Base-by-base conservation (phyloP, 129 eudicot species). In the Dittrichia graveolens region DNA sequence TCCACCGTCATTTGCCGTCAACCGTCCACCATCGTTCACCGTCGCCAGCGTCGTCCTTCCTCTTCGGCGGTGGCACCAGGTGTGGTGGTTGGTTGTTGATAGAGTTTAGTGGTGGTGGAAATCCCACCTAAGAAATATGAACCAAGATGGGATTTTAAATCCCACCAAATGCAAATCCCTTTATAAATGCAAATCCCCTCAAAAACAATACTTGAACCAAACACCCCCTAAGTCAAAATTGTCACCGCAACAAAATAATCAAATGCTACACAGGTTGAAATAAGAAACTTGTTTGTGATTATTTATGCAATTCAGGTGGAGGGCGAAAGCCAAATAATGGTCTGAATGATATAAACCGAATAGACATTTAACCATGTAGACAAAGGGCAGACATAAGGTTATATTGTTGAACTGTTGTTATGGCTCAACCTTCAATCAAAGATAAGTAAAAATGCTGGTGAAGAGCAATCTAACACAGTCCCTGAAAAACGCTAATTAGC, bases 281-380 rank as follows among this genome's bases (percentile, higher is more conserved):
- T 24, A 18, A 12, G 9, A 46, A 77, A 40, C 35, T 24, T 45
- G 42, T 57, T 71, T 79, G 35, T 52, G 34, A 6, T 13, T 24
- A 24, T 24, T 18, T 61, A 72, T 80, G 68, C 87, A 91, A 96
- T 82, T 81, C 92, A 13, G 93, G 86, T 56, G 74, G 54, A 59
- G 88, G 83, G 61, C 65, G 82, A 15, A 89, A 81, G 65, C 64
- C 95, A 37, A 74, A 49, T 35, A 74, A 49, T 35, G 92, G 79
- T 19, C 69, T 83, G 39, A 73, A 61, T 55, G 85, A 74, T 57
- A 54, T 85, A 39, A 75, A 76, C 72, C 83, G 81, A 47, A 80
- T 92, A 1, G 76, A 89, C 98, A 58, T 87, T 92, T 72, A 82
- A 92, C 74, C 86, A 92, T 64, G 98, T 94, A 37, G 88, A 92